A percentile compares a stretch with the other conserved stretches of the same genome.
Conservation (phyloP, 1,284 basidiomycete species). For the Sphaerobolus stellatus region DNA sequence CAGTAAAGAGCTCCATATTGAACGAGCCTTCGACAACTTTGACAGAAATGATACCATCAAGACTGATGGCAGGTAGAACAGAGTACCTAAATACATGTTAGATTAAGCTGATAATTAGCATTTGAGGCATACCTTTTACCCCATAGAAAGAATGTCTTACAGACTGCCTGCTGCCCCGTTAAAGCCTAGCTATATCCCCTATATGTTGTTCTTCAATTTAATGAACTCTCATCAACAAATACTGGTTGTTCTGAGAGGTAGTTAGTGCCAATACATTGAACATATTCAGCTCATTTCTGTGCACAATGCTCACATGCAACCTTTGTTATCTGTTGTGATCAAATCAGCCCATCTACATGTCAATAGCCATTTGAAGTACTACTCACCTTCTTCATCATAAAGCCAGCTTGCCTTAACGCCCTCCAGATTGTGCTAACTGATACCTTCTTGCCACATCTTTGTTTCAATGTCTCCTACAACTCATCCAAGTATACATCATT, state of each 20-base stretch:
- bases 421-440: background rate
- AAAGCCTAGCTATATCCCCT: constrained; percentile 23
- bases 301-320: background rate
- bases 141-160: constrained; percentile 24
- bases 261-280: background rate
- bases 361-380: background rate
- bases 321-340: background rate
- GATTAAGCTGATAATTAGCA: constrained; percentile 11
- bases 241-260: background rate
- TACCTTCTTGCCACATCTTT: background rate
- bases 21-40: constrained; percentile 27
- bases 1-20: constrained; percentile 21
- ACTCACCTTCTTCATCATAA: constrained; percentile 7
- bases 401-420: background rate
- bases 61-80: constrained; percentile 32
- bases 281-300: background rate
- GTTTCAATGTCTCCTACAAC: background rate
- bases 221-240: background rate
- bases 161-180: constrained; percentile 17
- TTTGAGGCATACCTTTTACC: constrained; percentile 23
- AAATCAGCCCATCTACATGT: background rate
- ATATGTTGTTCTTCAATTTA: background rate
- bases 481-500: constrained; percentile 2
- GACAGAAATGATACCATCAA: constrained; percentile 28
- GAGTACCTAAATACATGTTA: constrained; percentile 27